Evolutionary conservation across 78 protist species (phyloP).

Genomic region (Anaeramoeba ignava): DNA sequence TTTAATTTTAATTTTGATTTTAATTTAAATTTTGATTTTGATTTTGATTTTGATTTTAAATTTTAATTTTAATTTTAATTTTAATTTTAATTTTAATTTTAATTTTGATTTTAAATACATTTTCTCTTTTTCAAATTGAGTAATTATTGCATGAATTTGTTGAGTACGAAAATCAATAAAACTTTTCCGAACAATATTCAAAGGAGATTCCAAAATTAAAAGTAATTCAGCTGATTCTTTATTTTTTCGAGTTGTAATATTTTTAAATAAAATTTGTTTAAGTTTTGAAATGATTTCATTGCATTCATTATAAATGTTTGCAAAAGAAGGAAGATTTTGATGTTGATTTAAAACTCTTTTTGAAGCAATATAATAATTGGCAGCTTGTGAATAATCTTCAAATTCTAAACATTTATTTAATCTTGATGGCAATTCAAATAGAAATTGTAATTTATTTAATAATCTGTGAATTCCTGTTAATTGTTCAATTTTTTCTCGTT

Average conservation of each 20-base stretch:
- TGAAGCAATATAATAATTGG: conserved; percentile 46
- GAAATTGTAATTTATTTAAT: conserved; percentile 42
- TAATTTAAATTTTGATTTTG: too few relatives aligned
- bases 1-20: too few relatives aligned
- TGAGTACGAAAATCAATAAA: too few relatives aligned
- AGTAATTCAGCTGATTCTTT: too few relatives aligned
- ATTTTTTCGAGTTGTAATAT: not conserved
- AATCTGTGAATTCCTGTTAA: conserved; percentile 35
- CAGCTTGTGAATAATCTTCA: conserved; percentile 46
- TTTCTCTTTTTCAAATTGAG: too few relatives aligned
- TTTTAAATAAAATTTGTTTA: not conserved
- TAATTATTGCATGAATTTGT: too few relatives aligned
- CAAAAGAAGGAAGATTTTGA: conserved; percentile 64
- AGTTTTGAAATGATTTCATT: conserved; percentile 6
- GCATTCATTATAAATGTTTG: conserved; percentile 22
- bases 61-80: too few relatives aligned
- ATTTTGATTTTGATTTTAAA: too few relatives aligned
- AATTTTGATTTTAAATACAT: too few relatives aligned
- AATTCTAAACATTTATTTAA: conserved; percentile 49
- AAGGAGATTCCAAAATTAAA: too few relatives aligned
- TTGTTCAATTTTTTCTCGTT: conserved; percentile 42
- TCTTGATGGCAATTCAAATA: conserved; percentile 69
- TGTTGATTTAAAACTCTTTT: conserved; percentile 51
- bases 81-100: too few relatives aligned
- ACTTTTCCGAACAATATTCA: too few relatives aligned